Conservation (phyloP, 345 rosid species). For the Heritiera littoralis region DNA sequence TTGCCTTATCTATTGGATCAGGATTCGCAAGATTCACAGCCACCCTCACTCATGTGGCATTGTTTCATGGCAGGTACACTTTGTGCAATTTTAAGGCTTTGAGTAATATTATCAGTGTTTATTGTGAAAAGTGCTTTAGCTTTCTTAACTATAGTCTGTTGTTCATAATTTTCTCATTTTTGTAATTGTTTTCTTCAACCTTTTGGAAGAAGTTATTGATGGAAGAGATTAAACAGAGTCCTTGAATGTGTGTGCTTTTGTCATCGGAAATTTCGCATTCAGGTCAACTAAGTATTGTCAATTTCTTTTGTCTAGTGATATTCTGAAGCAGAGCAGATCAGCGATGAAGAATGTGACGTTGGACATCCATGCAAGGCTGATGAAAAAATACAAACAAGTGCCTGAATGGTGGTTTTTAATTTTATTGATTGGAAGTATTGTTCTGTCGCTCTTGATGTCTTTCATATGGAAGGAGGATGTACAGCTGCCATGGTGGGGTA, state of each 20-base stretch:
- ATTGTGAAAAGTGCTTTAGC: background rate
- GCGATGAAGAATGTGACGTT: conserved; percentile 72
- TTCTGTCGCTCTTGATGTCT: conserved; percentile 66
- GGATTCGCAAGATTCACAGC: conserved; percentile 97
- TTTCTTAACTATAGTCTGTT: background rate
- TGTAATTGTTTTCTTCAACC: background rate
- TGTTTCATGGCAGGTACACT: conserved; percentile 87
- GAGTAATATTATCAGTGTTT: background rate
- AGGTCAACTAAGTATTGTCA: background rate
- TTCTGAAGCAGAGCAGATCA: conserved; percentile 72
- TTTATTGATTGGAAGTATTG: conserved; percentile 60
- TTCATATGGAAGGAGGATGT: conserved; percentile 77
- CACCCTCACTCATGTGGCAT: conserved; percentile 91
- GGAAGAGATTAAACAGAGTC: background rate
- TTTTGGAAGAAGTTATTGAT: background rate
- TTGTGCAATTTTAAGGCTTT: conserved; percentile 9
- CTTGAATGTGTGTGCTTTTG: background rate
- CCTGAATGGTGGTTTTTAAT: conserved; percentile 92
- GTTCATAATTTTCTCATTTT: background rate
- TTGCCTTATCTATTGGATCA: conserved; percentile 96
- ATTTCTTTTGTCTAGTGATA: conserved; percentile 60
- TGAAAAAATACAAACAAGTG: conserved; percentile 83
- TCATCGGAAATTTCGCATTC: background rate
- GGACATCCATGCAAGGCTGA: conserved; percentile 78
- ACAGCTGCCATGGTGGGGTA: conserved; percentile 95